Base-by-base conservation (phyloP, 192 early-diverging fungal species). In the Podila minutissima region DNA sequence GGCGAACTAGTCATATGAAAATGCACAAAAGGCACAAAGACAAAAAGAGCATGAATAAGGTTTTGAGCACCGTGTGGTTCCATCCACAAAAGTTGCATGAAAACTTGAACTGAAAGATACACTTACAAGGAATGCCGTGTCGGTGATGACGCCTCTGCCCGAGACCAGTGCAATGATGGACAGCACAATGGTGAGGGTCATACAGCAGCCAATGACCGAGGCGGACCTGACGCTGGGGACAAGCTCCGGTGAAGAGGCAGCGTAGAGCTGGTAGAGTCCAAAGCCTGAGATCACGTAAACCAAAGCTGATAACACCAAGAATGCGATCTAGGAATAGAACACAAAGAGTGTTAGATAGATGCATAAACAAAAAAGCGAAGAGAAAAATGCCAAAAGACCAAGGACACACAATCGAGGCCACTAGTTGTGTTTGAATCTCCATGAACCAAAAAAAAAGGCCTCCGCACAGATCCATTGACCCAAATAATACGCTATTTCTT, bases 151-250 rank as follows among this genome's bases (percentile, higher is more conserved):
- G 26, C 76, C 76, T 38, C 76, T 62, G 37, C 76, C 70, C 0
- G 76, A 79, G 7, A 67, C 76, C 41, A 79, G 64, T 8, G 76
- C 76, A 59, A 79, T 60, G 55, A 79, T 69, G 24, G 76, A 79
- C n/a, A 79, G 29, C 35, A 79, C 70, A 17, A 79, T 59, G 37
- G 76, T 79, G 49, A 79, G 62, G 26, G 76, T 79, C 76, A 79
- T 79, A 22, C 76, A 79, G 29, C 76, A 79, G 7, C 76, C 76
- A 59, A 79, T 79, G 24, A 79, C 76, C 12, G 76, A 79, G 28
- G 76, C 76, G 5, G 76, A 79, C 46, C 62, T 79, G 61, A 72
- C 76, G 26, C 76, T 79, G 0, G 76, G 76, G 9, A 79, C 66
- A 31, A 79, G 69, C 28, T 79, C 76, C 1, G 76, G 76, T 11